Evolutionary conservation across 225 moss, liverwort and hornwort species (phyloP), one percentile per base, ranked within the genome.

Genomic region (Ulota crispa): DNA sequence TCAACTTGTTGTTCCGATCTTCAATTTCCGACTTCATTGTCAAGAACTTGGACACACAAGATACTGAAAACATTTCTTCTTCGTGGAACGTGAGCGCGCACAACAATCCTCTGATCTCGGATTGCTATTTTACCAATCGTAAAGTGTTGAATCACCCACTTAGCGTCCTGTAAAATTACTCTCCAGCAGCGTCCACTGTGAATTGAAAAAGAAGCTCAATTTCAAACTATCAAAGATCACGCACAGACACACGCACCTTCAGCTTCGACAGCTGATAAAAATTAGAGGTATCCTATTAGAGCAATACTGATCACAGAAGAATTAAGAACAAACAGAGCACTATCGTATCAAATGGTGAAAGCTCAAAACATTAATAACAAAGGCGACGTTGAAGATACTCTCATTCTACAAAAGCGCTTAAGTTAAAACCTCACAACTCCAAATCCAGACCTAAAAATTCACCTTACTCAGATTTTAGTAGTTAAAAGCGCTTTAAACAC

Each of bases 371-470:
- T 36, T 9, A 7, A 56, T 60, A 62, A 47, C 34, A 50, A 61
- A 27, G 6, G 31, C n/a, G 71, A 71, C 41, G 26, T 69, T 59
- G 31, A 16, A 72, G 43, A 68, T 61, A 39, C 57, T 79, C 57
- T 52, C 21, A 65, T 10, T n/a, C 83, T 13, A 31, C 52, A 24
- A 11, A 24, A 45, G 53, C 39, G 41, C 6, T 62, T 52, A 55
- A 73, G 76, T 62, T 52, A 55, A 73, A 80, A 80, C 55, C 70
- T 83, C 36, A 73, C 2, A 30, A 67, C 12, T 59, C 50, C 23
- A 36, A 47, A 39, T 47, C 21, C 64, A 64, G 70, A 5, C 53
- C 75, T 14, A 12, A n/a, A n/a, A 43, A 30, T 56, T 47, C 55
- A 36, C 30, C 62, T 68, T 16, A 15, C 26, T 45, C 24, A 69